Base-by-base conservation (phyloP, 106 monocot species). In the Allium sativum region DNA sequence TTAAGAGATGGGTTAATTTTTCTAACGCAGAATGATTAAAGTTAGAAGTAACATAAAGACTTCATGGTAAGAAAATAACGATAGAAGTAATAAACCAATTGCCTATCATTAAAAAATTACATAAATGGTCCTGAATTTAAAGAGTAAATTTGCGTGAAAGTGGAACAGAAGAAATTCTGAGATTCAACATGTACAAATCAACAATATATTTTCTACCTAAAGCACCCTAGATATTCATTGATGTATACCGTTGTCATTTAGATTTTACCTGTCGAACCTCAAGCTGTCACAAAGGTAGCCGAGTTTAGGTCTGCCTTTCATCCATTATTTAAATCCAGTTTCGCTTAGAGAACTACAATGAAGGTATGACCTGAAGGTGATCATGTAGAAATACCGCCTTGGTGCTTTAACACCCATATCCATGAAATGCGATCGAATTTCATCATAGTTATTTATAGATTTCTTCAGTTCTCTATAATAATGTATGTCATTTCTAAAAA, bases 331-430 rank as follows among this genome's bases (percentile, higher is more conserved):
- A 74, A 98, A 98, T 50, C 67, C 61, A 48, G 65, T 78, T 70
- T 91, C 84, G 19, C 48, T 61, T 45, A 84, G 75, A 74, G 76
- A 73, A 21, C 75, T 41, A 53, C 77, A 76, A 74, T 82, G 72
- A 44, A 98, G 84, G 77, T 91, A 98, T 10, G 91, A 91, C 45
- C 82, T 77, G 78, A 82, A 98, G 21, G 84, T 85, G 63, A 98
- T 88, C 16, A 98, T 61, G 68, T 79, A 85, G 41, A 98, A 91
- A 70, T 98, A 91, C 51, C 96, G 72, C 78, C 96, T 91, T 45
- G 91, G 53, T 58, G 96, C 91, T 80, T 98, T 98, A 54, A 84
- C 78, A 58, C 96, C 91, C 96, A 91, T 98, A 74, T 98, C 96
- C 72, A 74, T 72, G 59, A 98, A 56, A 58, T 77, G 78, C n/a